These are phyloP conservation scores for Durusdinium trenchii DNA, from an alignment of 73 alveolate species.

Conservation along the genomic window DNA sequence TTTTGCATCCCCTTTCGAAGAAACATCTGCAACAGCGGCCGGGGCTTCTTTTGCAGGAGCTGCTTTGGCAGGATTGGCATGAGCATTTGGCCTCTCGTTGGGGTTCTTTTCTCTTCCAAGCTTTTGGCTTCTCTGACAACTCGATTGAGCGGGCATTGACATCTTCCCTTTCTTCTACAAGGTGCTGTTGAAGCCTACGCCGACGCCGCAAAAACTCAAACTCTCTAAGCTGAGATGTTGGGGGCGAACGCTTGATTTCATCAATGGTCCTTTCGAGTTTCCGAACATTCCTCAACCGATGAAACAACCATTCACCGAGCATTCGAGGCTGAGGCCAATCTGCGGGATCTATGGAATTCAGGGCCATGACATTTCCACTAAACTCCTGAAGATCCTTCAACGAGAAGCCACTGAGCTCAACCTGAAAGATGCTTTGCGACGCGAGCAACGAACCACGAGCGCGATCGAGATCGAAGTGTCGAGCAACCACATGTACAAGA, in stretches of 20 bases:
- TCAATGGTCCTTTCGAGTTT: neutral
- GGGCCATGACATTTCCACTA: neutral
- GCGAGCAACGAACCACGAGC: neutral
- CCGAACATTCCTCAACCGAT: neutral
- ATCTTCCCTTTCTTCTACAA: conserved; percentile 52
- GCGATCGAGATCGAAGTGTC: conserved; percentile 5
- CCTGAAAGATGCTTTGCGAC: neutral
- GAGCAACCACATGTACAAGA: neutral
- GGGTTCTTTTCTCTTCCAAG: no score
- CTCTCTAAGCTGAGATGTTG: neutral
- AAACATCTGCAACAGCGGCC: neutral
- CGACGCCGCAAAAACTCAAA: neutral
- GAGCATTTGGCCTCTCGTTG: neutral
- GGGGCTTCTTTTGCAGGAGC: neutral
- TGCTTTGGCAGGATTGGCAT: neutral
- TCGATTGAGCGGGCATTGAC: neutral
- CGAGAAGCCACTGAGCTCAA: neutral
- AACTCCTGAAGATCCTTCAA: neutral
- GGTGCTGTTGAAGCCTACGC: neutral
- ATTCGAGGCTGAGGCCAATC: neutral
- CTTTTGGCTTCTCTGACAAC: neutral
- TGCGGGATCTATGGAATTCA: neutral
- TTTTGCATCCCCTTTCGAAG: neutral
- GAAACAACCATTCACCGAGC: neutral
- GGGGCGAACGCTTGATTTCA: neutral